A percentile compares a stretch with the other conserved stretches of the same genome.
Conservation (phyloP, 2,329 filamentous ascomycete species). For the Aspergillaceae sp. region DNA sequence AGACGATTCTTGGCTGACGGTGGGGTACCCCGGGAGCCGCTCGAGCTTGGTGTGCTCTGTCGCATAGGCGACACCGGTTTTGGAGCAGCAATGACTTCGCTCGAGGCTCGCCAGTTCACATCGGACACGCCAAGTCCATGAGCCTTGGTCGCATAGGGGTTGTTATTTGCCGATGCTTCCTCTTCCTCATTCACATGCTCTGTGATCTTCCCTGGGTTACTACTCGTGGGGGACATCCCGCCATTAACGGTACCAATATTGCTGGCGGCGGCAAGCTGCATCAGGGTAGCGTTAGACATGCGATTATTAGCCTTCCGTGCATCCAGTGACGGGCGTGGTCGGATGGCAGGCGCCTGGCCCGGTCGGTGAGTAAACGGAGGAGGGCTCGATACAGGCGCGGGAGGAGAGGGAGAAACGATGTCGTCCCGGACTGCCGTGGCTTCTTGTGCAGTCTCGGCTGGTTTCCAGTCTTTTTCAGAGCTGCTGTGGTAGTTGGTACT, state of each 20-base stretch:
- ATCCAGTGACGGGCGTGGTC: conserved; percentile 66
- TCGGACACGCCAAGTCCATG: background rate
- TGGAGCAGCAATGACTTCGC: background rate
- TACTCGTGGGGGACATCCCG: conserved; percentile 1
- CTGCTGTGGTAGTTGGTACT: conserved; percentile 31
- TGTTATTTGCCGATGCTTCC: too few relatives aligned
- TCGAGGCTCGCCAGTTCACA: background rate
- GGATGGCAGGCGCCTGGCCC: conserved; percentile 58
- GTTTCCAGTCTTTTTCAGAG: conserved; percentile 31
- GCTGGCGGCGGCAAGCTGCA: conserved; percentile 61
- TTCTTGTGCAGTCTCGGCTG: conserved; percentile 10
- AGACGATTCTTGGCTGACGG: conserved; percentile 1
- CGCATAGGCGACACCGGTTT: background rate
- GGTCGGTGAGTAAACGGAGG: conserved; percentile 72
- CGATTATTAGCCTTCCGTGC: conserved; percentile 73
- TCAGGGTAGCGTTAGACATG: conserved; percentile 71
- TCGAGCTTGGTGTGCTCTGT: background rate
- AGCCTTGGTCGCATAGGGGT: background rate
- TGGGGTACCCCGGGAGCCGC: background rate
- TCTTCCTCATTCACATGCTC: too few relatives aligned
- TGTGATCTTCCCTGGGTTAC: background rate
- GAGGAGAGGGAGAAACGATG: conserved; percentile 48
- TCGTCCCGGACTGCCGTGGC: conserved; percentile 27
- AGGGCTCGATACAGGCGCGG: conserved; percentile 67
- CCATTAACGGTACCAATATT: conserved; percentile 19